A percentile compares a stretch with the other conserved stretches of the same genome.
Evolutionary conservation across 352 stramenopile species (phyloP).

Genomic region (Globisporangium sylvaticum): DNA sequence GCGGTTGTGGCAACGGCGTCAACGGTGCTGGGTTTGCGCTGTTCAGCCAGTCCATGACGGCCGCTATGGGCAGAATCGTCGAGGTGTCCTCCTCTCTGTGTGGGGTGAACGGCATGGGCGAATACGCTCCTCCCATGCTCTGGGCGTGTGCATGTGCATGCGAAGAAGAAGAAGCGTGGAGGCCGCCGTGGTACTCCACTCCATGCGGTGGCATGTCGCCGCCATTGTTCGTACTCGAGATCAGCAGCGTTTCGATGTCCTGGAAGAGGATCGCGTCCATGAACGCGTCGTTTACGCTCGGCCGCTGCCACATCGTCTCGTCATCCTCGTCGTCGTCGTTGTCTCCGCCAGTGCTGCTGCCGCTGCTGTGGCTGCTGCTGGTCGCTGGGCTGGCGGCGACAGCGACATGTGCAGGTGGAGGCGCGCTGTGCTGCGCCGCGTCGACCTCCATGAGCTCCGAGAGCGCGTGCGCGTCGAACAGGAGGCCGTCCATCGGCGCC

Average conservation of each 20-base stretch:
- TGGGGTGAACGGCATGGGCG: background rate
- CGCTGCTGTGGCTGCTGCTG: background rate
- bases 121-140: background rate
- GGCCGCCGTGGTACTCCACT: background rate
- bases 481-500: background rate
- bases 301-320: background rate
- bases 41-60: slow-evolving; percentile 3
- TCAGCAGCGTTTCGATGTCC: slow-evolving; percentile 15
- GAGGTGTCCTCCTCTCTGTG: background rate
- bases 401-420: background rate
- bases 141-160: background rate
- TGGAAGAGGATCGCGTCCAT: slow-evolving; percentile 15
- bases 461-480: slow-evolving; percentile 10
- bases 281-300: slow-evolving; percentile 6
- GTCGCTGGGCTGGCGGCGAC: background rate
- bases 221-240: background rate
- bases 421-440: background rate
- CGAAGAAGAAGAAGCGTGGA: too few species aligned
- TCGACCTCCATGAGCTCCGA: slow-evolving; percentile 12
- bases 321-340: slow-evolving; percentile 1
- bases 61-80: background rate
- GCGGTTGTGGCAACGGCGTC: background rate
- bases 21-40: background rate
- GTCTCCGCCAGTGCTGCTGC: background rate
- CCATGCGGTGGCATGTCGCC: background rate